phyloP scores from a whole-genome alignment of 306 rosid species.

The Cucurbita maxima region DNA sequence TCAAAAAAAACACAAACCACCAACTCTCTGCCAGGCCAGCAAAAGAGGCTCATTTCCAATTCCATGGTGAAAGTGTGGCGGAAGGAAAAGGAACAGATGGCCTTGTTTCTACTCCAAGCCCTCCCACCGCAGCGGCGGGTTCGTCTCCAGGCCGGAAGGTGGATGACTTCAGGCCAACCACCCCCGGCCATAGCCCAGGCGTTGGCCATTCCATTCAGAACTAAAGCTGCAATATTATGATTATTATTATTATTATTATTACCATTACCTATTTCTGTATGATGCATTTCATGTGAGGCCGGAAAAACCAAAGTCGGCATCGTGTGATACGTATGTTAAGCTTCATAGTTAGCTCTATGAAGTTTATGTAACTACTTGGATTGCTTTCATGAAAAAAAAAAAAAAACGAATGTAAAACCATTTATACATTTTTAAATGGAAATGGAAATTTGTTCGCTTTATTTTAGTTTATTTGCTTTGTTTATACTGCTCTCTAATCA shows the following conservation, averaged over 20 bases:
- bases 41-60: neutral
- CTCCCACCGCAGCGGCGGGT: neutral
- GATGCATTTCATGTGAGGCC: neutral
- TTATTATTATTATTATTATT: neutral
- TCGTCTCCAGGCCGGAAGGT: neutral
- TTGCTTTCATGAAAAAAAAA: neutral
- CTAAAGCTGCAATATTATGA: neutral
- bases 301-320: neutral
- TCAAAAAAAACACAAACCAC: neutral
- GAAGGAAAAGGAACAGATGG: neutral
- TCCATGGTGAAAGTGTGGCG: neutral
- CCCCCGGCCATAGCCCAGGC: slow-evolving; percentile 53
- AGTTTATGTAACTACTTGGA: neutral
- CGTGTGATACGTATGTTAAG: neutral
- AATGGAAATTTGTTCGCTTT: neutral
- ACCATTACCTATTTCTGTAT: neutral
- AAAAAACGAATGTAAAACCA: neutral
- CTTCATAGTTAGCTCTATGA: neutral
- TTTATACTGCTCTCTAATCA: neutral
- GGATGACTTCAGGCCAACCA: slow-evolving; percentile 22
- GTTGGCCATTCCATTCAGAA: slow-evolving; percentile 32
- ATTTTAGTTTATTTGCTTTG: neutral
- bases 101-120: neutral
- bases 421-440: neutral
- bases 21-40: neutral